Conservation (phyloP, 2,329 filamentous ascomycete genomes). For the Talaromyces sp. region DNA sequence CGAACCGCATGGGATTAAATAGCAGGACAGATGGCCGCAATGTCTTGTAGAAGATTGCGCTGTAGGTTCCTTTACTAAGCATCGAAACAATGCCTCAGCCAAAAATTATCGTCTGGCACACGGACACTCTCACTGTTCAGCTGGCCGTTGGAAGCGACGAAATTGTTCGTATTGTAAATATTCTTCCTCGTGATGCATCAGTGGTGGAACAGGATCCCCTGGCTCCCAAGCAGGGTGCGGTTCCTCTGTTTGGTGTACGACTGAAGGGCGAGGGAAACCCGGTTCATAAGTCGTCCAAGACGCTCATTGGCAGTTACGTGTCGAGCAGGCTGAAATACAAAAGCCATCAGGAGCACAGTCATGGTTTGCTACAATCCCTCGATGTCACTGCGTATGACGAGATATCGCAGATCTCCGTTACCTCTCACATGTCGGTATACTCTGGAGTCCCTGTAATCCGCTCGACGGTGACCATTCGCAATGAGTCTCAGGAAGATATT, state of each 20-base stretch:
- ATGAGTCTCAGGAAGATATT: conserved; percentile 21
- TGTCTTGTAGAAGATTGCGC: not conserved
- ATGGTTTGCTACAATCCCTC: not conserved
- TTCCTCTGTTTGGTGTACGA: conserved; percentile 26
- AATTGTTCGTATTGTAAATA: not conserved
- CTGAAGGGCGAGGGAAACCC: conserved; percentile 29
- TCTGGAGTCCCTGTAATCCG: conserved; percentile 24
- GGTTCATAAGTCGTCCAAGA: conserved; percentile 29
- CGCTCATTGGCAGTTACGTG: conserved; percentile 28
- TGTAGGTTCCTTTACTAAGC: not conserved
- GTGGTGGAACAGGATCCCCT: not conserved
- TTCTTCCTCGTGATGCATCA: not conserved
- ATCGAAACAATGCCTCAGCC: not conserved
- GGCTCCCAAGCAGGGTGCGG: not conserved
- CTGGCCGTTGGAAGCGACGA: not conserved
- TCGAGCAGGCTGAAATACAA: conserved; percentile 27
- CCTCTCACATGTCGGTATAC: conserved; percentile 26
- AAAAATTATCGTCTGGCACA: not conserved
- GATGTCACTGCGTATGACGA: conserved; percentile 20
- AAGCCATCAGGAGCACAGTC: conserved; percentile 21
- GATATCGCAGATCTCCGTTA: conserved; percentile 23
- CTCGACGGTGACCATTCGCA: conserved; percentile 25
- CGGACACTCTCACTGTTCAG: not conserved
- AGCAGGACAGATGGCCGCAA: not conserved
- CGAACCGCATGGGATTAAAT: not conserved